Base-by-base conservation (phyloP, 345 rosid genomes). In the Murraya koenigii region DNA sequence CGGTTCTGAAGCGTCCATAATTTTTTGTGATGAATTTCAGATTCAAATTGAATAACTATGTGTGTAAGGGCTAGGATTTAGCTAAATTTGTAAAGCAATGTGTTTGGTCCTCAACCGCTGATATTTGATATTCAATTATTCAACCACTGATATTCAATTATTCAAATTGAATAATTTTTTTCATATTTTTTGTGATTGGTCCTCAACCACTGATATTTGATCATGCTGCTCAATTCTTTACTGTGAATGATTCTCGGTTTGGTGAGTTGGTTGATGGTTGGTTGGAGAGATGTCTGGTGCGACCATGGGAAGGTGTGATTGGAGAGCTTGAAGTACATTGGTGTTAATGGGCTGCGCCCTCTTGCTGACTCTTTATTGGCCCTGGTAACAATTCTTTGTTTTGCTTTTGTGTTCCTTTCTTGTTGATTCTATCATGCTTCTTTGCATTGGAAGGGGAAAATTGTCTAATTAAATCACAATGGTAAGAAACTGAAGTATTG, bases 211-310 rank as follows among this genome's bases (percentile, higher is more conserved):
- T 95, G 23, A 54, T 90, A 74, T 95, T 95, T 35, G 97, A 95
- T 75, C 99, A 95, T 78, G 97, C 98, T 1, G 93, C 98, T 74
- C 98, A 92, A 76, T 95, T n/a, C 88, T 95, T 95, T 80, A 90
- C 93, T 0, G 95, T 85, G n/a, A 88, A 86, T 77, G 90, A 93
- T 88, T 82, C 94, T 83, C 84, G 65, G 70, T 91, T 95, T 85
- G 81, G 83, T 2, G 84, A 81, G n/a, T 80, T 91, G 78, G 98
- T 92, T 9, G 83, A 86, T 83, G n/a, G n/a, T n/a, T n/a, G n/a
- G n/a, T n/a, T n/a, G n/a, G n/a, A n/a, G n/a, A n/a, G n/a, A n/a
- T n/a, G n/a, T n/a, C n/a, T n/a, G n/a, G n/a, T n/a, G n/a, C n/a
- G 78, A 56, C 85, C 86, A 60, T 95, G 99, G 98, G 68, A 71